Percentiles rank a stretch among this genome's conserved stretches.
Evolutionary conservation across 192 early-diverging fungal genomes (phyloP).

Genomic region (Tieghemiomyces parasiticus): DNA sequence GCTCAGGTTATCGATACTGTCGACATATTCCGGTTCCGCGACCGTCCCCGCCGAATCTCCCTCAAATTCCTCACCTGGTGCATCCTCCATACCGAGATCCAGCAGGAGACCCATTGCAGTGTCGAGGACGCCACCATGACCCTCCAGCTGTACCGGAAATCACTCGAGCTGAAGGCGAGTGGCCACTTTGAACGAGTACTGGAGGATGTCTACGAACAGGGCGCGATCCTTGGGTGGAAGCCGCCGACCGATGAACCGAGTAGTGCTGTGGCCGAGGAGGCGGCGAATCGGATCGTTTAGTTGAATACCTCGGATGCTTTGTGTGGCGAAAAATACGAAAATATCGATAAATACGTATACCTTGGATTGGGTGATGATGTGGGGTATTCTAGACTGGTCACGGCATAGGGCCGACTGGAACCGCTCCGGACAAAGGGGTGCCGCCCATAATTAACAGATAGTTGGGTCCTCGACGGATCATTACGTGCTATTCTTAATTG

Average conservation of each 20-base stretch:
- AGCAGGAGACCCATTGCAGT: slow-evolving; percentile 79
- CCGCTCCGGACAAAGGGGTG: no score
- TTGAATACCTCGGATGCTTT: no score
- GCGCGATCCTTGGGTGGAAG: slow-evolving; percentile 20
- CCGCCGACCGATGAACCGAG: slow-evolving; percentile 7
- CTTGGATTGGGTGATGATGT: no score
- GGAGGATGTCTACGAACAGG: slow-evolving; percentile 74
- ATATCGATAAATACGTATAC: no score
- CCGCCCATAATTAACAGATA: no score
- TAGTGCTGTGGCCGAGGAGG: no score
- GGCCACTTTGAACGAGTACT: slow-evolving; percentile 56
- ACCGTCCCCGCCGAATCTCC: slow-evolving; percentile 39
- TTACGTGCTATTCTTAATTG: no score
- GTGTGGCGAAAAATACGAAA: no score
- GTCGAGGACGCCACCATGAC: slow-evolving; percentile 87
- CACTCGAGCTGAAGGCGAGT: slow-evolving; percentile 40
- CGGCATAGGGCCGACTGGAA: no score
- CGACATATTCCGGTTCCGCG: slow-evolving; percentile 57
- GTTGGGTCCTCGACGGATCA: no score
- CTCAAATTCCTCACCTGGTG: slow-evolving; percentile 86
- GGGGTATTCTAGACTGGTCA: no score
- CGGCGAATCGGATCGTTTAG: no score
- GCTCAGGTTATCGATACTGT: slow-evolving; percentile 87
- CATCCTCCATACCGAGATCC: slow-evolving; percentile 68
- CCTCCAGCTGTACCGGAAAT: slow-evolving; percentile 69